Base-by-base conservation (phyloP, 2,329 filamentous ascomycete species). In the Penicillium concentricum region DNA sequence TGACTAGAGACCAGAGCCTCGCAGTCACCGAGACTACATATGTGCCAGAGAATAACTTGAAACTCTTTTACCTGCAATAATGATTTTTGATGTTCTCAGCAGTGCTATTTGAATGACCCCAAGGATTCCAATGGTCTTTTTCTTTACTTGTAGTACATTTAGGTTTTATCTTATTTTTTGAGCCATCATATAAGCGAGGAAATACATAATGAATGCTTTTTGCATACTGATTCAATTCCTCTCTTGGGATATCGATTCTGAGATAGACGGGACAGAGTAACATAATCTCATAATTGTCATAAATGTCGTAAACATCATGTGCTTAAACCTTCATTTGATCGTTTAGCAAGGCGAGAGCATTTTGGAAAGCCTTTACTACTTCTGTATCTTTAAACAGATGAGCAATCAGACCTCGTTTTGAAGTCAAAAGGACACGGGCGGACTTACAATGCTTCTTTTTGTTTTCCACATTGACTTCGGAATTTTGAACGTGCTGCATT, bases 361-460 rank as follows among this genome's bases (percentile, higher is more conserved):
- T 78, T 58, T 79, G 74, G 60, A 80, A 80, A n/a, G 78, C 78
- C 57, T 75, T 76, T 15, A 80, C 74, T 37, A 79, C 77, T 57
- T 77, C 75, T 51, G 64, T 61, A 65, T 78, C 77, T 55, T 47
- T 77, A 53, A 32, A 43, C 24, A 34, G 46, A 59, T 32, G n/a
- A 56, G 26, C 10, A 20, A 59, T 67, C 42, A 70, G 64, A 32
- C 43, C 22, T 43, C 35, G 16, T 9, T 9, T 32, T 28, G 34
- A 24, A 18, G 28, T 18, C 5, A 49, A 24, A 35, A 10, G 15
- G 35, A 30, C 12, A n/a, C 20, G 15, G 12, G 42, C 30, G 76
- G 38, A 15, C 89, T 78, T 77, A 96, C 92, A 90, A 67, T 96
- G 92, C 59, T 87, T 81, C 68, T 92, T 88, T 70, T 89, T 94